These are phyloP conservation scores for Apiospora sp. DNA, from an alignment of 2,329 filamentous ascomycete genomes.

Conservation along the genomic window DNA sequence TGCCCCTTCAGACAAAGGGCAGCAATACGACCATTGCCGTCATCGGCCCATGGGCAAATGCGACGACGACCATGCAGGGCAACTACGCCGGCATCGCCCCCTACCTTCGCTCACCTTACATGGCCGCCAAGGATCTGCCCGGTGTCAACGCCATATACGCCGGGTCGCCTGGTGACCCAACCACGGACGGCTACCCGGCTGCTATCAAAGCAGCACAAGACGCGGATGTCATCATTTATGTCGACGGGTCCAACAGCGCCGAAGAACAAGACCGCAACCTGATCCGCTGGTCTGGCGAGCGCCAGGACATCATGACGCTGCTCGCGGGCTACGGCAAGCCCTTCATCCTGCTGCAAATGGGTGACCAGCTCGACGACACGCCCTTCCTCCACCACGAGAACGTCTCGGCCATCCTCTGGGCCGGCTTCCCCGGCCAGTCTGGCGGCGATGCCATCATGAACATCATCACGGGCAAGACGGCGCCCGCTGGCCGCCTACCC, in stretches of 20 bases:
- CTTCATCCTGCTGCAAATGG: conserved; percentile 59
- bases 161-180: conserved; percentile 41
- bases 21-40: conserved; percentile 34
- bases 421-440: conserved; percentile 59
- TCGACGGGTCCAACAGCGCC: conserved; percentile 59
- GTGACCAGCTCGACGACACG: conserved; percentile 54
- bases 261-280: conserved; percentile 59
- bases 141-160: conserved; percentile 55
- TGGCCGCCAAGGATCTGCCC: conserved; percentile 57
- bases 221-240: conserved; percentile 61
- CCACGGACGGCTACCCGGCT: conserved; percentile 40
- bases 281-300: conserved; percentile 60
- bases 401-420: conserved; percentile 57
- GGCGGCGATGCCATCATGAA: conserved; percentile 59
- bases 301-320: conserved; percentile 57
- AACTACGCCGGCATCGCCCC: conserved; percentile 60
- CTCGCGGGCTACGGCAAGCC: conserved; percentile 52
- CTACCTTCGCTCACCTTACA: conserved; percentile 61
- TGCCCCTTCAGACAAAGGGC: conserved; percentile 33
- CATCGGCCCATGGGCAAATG: conserved; percentile 39
- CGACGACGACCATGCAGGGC: conserved; percentile 37
- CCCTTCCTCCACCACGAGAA: conserved; percentile 52
- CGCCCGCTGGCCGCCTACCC: conserved; percentile 56
- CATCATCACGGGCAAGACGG: conserved; percentile 53
- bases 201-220: conserved; percentile 49